Evolutionary conservation across 352 stramenopile genomes (phyloP), one percentile per base, ranked within the genome.

Genomic region (Phytophthora ramorum): DNA sequence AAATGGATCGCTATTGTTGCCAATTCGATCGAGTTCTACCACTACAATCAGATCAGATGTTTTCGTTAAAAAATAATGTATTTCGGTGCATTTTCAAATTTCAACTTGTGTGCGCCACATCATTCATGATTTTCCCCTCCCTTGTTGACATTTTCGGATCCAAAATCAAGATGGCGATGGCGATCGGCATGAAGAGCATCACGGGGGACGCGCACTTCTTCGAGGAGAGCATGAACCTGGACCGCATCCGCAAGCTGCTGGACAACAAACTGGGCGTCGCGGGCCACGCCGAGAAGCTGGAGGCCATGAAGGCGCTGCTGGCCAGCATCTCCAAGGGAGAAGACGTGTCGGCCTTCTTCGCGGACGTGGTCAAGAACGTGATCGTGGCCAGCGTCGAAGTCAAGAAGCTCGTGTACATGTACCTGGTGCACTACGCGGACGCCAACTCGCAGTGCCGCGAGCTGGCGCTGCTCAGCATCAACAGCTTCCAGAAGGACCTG

Each of bases 361-460:
- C 96, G 3, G 95, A 99, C 64, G 97, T 99, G 19, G 97, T 99
- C 47, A 95, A 96, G 71, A 99, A 98, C 74, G 88, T 97, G 14
- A 93, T 96, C 60, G 89, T 96, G 26, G 92, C 91, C 22, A 98
- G 83, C 45, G 89, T 99, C 28, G 97, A 99, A 73, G 94, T 99
- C n/a, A 98, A 99, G 66, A 99, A 99, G 78, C 97, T 99, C 81
- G 97, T 99, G 20, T 99, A 99, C 81, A 99, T 99, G 81, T 99
- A 99, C 76, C 83, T 99, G 13, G 96, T 99, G n/a, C 96, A 99
- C 77, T 99, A 99, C 76, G 95, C 96, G 4, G 97, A 99, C 80
- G 82, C 85, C 50, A 97, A 99, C 71, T 81, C 88, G 24, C 91
- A 96, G 56, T 99, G 97, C 70, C 85, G 98, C 14, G 97, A 99